phyloP scores from a whole-genome alignment of 208 protist species.

The Naegleria gruberi region DNA sequence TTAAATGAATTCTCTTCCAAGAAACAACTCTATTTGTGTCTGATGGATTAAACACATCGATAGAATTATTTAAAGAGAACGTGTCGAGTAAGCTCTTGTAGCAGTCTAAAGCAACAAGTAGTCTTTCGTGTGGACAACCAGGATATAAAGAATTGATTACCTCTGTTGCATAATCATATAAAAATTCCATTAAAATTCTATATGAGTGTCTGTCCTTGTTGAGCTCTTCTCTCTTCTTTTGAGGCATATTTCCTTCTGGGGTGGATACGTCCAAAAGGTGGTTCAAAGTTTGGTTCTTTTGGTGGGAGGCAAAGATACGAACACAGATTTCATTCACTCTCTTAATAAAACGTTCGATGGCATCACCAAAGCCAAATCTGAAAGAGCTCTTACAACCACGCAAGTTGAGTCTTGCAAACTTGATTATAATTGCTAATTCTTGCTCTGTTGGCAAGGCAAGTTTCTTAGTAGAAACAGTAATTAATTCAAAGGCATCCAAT shows the following conservation, averaged over 20 bases:
- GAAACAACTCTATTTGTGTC: neutral
- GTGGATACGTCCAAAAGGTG: neutral
- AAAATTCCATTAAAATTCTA: neutral
- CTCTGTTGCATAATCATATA: neutral
- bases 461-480: neutral
- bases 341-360: neutral
- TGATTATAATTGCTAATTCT: neutral
- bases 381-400: neutral
- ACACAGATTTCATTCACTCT: neutral
- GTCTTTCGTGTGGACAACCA: neutral
- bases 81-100: neutral
- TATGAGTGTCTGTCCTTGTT: neutral
- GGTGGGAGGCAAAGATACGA: neutral
- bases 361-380: neutral
- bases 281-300: neutral
- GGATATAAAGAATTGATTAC: neutral
- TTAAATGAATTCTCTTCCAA: neutral
- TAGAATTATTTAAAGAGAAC: neutral
- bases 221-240: neutral
- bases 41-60: neutral
- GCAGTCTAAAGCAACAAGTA: neutral
- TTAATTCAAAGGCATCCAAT: neutral
- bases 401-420: neutral
- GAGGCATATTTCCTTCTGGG: neutral
- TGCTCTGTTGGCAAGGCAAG: neutral